A percentile compares a stretch with the other conserved stretches of the same genome.
Conservation (phyloP, 148 eudicot genomes). For the Limonium bicolor region DNA sequence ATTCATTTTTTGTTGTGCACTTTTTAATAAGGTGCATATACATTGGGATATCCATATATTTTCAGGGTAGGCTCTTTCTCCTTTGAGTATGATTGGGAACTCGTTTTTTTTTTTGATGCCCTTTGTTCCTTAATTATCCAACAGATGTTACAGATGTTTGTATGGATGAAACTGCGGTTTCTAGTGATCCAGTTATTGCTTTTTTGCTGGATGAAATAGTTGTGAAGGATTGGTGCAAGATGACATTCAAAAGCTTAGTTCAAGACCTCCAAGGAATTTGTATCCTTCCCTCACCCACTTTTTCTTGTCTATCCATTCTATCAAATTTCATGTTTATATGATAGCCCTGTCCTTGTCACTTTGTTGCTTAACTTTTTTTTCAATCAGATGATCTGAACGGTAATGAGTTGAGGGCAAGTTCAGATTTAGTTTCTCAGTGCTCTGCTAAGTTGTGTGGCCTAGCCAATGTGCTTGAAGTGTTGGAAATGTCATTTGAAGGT, state of each 20-base stretch:
- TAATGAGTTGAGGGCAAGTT: constrained; percentile 31
- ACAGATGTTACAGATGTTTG: constrained; percentile 97
- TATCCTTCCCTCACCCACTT: constrained; percentile 33
- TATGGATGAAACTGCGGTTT: constrained; percentile 96
- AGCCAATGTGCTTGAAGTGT: constrained; percentile 63
- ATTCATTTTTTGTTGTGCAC: too few relatives aligned
- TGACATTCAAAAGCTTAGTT: constrained; percentile 42
- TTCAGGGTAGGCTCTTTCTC: too few relatives aligned
- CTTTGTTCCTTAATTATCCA: constrained; percentile 32
- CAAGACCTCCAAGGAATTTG: constrained; percentile 51
- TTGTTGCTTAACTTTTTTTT: constrained; percentile 20
- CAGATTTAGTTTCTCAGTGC: constrained; percentile 36
- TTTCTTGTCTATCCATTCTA: neutral
- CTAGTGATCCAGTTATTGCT: constrained; percentile 91
- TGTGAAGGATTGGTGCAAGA: constrained; percentile 97
- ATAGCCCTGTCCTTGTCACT: neutral
- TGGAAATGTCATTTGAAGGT: constrained; percentile 75
- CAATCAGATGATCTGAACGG: constrained; percentile 37
- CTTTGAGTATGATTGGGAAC: too few relatives aligned
- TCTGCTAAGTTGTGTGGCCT: constrained; percentile 55
- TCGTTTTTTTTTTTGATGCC: constrained; percentile 5
- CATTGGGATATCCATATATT: too few relatives aligned
- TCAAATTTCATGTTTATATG: neutral
- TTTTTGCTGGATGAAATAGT: constrained; percentile 95
- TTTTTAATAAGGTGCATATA: too few relatives aligned